These are phyloP conservation scores for Sporothrix brunneoviolacea DNA, from an alignment of 2,329 filamentous ascomycete species.

Conservation along the genomic window DNA sequence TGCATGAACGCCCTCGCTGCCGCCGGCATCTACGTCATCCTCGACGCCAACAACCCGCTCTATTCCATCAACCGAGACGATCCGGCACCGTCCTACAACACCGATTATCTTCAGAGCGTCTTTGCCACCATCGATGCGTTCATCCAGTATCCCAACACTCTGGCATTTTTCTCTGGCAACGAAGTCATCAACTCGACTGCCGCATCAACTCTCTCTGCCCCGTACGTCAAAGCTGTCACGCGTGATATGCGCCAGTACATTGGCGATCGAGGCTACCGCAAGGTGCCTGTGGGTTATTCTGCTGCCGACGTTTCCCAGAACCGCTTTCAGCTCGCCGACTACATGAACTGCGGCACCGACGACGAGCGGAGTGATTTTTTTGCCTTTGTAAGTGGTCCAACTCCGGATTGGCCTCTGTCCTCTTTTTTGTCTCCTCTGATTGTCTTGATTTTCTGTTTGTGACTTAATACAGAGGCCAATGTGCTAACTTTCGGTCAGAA, in stretches of 20 bases:
- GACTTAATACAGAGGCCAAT: too few relatives aligned
- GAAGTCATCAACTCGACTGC: conserved; percentile 67
- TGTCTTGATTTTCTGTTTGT: too few relatives aligned
- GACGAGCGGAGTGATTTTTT: conserved; percentile 84
- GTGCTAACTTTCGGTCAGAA: too few relatives aligned
- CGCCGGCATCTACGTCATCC: conserved; percentile 84
- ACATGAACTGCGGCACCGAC: conserved; percentile 89
- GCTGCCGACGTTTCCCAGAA: conserved; percentile 78
- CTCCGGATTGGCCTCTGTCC: too few relatives aligned
- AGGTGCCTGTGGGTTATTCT: conserved; percentile 68
- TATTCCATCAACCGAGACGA: conserved; percentile 79
- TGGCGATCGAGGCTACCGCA: conserved; percentile 52
- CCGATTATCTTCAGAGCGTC: conserved; percentile 72
- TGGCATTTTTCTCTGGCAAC: conserved; percentile 80
- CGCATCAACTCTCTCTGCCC: conserved; percentile 58
- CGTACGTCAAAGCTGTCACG: conserved; percentile 71
- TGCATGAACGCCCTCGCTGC: conserved; percentile 78
- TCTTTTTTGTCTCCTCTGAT: too few relatives aligned
- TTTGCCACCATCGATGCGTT: conserved; percentile 87
- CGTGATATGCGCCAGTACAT: conserved; percentile 71
- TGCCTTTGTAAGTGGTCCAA: too few relatives aligned
- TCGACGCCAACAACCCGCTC: conserved; percentile 83
- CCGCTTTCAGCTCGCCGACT: conserved; percentile 77
- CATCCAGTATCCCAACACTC: conserved; percentile 73
- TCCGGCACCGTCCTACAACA: conserved; percentile 76